Percentiles rank a stretch among this genome's conserved stretches.
Evolutionary conservation across 2,329 filamentous ascomycete genomes (phyloP).

Genomic region (Nemania abortiva): DNA sequence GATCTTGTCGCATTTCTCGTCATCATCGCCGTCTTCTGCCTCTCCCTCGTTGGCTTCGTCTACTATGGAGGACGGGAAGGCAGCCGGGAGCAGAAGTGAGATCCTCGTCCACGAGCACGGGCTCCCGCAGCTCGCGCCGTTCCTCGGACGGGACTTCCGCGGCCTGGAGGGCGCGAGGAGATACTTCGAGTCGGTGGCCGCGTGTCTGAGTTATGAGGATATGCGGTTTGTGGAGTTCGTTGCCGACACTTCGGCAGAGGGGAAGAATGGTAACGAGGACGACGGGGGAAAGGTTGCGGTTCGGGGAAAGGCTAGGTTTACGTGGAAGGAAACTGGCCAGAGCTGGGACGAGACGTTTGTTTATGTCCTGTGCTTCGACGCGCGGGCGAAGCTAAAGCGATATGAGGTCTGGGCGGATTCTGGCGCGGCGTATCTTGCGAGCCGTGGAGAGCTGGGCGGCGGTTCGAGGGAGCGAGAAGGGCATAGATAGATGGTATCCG

Average conservation of each 20-base stretch:
- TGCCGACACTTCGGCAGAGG: slow-evolving; percentile 44
- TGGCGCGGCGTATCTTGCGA: slow-evolving; percentile 60
- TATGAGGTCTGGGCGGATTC: slow-evolving; percentile 57
- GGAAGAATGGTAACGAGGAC: not conserved
- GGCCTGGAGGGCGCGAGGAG: slow-evolving; percentile 47
- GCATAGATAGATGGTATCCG: not conserved
- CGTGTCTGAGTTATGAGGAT: slow-evolving; percentile 47
- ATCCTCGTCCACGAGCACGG: slow-evolving; percentile 53
- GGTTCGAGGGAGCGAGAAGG: not conserved
- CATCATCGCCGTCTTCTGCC: not conserved
- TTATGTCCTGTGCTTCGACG: slow-evolving; percentile 52
- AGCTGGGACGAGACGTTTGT: slow-evolving; percentile 54
- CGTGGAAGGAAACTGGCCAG: slow-evolving; percentile 48
- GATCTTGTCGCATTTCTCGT: slow-evolving; percentile 51
- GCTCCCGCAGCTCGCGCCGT: slow-evolving; percentile 51
- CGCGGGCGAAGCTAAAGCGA: slow-evolving; percentile 43
- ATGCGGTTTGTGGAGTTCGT: slow-evolving; percentile 50
- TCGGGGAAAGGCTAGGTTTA: slow-evolving; percentile 51
- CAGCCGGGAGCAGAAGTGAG: not conserved
- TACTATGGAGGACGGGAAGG: not conserved
- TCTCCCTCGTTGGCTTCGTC: not conserved
- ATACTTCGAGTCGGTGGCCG: slow-evolving; percentile 49
- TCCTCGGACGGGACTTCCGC: slow-evolving; percentile 52
- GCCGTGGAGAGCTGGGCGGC: slow-evolving; percentile 67
- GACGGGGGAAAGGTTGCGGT: slow-evolving; percentile 46